Base-by-base conservation (phyloP, 345 rosid species). In the Arabidopsis thaliana region DNA sequence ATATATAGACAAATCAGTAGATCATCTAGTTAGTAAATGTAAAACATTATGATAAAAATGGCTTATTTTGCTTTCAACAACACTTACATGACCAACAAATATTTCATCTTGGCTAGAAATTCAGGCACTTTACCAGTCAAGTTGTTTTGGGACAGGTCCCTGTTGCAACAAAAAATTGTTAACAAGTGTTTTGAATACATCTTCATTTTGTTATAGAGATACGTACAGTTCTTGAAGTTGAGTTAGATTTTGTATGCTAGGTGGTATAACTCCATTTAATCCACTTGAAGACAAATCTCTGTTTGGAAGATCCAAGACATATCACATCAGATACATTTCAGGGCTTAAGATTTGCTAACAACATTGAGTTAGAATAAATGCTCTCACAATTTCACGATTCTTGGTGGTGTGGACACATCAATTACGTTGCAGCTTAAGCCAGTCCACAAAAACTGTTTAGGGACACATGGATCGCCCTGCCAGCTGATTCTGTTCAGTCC, bases 381-480 rank as follows among this genome's bases (percentile, higher is more conserved):
- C 11, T 13, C 59, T 55, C 2, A 30, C 67, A 28, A 4, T 36
- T 79, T 61, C 36, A 70, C 65, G 56, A 85, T 79, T 10, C 77
- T 74, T 14, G 80, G 80, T 33, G 74, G 55, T 33, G 44, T 48
- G 24, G 50, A 36, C 1, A 40, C 3, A 34, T 30, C 76, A n/a
- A 12, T 23, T 22, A 45, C 42, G 72, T 44, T 70, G 78, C 84
- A 84, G n/a, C 55, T 30, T 13, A 84, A 42, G n/a, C 87, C 84
- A 2, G 45, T 51, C 84, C 84, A 81, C 24, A 1, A 1, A 50
- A 53, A 58, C 6, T 2, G 67, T 32, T 9, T 36, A 13, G 80
- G 82, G 7, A 58, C 37, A 32, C 82, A 77, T 32, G 85, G 85
- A 76, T 84, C 85, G 8, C 87, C 85, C 32, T 79, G 83, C 87